Evolutionary conservation across 2,329 filamentous ascomycete genomes (phyloP).

Genomic region (Graphilbum ipis-grandicollis): DNA sequence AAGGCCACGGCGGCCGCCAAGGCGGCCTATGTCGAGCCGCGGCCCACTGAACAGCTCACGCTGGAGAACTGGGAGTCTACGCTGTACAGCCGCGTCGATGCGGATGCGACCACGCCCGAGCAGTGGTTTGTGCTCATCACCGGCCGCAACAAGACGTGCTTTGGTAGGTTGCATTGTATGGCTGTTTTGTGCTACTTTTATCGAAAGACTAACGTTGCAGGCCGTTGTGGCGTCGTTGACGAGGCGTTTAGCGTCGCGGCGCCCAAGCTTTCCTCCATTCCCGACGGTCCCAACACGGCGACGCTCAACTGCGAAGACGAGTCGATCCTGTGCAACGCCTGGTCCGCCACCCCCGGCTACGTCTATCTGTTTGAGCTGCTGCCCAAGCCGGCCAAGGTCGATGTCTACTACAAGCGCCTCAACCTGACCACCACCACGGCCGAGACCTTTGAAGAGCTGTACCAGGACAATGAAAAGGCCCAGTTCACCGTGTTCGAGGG

Average conservation of each 20-base stretch:
- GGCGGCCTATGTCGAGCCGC: slow-evolving; percentile 9
- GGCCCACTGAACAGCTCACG: slow-evolving; percentile 39
- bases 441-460: slow-evolving; percentile 43
- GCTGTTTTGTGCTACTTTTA: too few relatives aligned
- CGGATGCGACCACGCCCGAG: slow-evolving; percentile 43
- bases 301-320: slow-evolving; percentile 59
- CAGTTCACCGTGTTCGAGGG: slow-evolving; percentile 34
- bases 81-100: slow-evolving; percentile 42
- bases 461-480: slow-evolving; percentile 27
- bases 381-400: slow-evolving; percentile 43
- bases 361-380: slow-evolving; percentile 53
- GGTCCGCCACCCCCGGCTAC: slow-evolving; percentile 46
- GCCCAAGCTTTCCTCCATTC: slow-evolving; percentile 40
- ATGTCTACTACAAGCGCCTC: slow-evolving; percentile 46
- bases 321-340: slow-evolving; percentile 57
- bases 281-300: slow-evolving; percentile 48
- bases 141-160: slow-evolving; percentile 65
- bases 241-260: slow-evolving; percentile 50
- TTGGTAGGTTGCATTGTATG: too few relatives aligned
- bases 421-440: slow-evolving; percentile 53
- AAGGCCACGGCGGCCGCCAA: slow-evolving; percentile 22
- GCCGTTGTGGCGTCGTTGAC: slow-evolving; percentile 47
- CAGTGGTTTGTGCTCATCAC: slow-evolving; percentile 64
- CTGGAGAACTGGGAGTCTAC: slow-evolving; percentile 56
- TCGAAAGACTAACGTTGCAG: slow-evolving; percentile 22